These are phyloP conservation scores for Punctularia strigosozonata DNA, from an alignment of 768 basidiomycete species.

Conservation along the genomic window DNA sequence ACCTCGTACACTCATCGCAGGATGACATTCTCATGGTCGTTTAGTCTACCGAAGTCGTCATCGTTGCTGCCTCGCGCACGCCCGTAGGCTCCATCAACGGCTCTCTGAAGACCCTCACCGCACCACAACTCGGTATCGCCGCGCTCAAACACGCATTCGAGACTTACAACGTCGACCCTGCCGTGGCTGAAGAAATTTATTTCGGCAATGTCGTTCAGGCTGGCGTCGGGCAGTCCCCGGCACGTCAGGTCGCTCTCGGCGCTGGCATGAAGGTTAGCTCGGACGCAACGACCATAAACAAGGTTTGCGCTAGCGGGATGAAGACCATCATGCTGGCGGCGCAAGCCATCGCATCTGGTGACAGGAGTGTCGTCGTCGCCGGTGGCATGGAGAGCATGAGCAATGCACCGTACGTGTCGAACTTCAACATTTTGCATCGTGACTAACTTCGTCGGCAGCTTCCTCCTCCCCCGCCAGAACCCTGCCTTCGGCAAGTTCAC, in stretches of 20 bases:
- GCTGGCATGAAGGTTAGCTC: slow-evolving; percentile 78
- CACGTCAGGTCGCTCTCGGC: slow-evolving; percentile 88
- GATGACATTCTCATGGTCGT: too few relatives aligned
- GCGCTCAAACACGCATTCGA: slow-evolving; percentile 88
- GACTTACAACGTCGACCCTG: slow-evolving; percentile 68
- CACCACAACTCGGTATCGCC: slow-evolving; percentile 79
- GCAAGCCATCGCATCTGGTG: slow-evolving; percentile 81
- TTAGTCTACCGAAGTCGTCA: slow-evolving; percentile 80
- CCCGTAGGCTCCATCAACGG: slow-evolving; percentile 93
- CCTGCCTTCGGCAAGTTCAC: slow-evolving; percentile 85
- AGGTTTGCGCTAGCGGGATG: slow-evolving; percentile 97
- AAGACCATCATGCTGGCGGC: slow-evolving; percentile 92
- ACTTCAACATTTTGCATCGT: slow-evolving; percentile 5
- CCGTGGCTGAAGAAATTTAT: slow-evolving; percentile 87
- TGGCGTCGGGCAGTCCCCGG: slow-evolving; percentile 95
- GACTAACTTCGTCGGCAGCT: slow-evolving; percentile 29
- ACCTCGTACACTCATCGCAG: too few relatives aligned
- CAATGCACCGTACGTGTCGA: slow-evolving; percentile 78
- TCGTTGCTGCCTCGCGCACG: slow-evolving; percentile 88
- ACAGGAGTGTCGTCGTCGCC: slow-evolving; percentile 78
- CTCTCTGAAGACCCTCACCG: slow-evolving; percentile 75
- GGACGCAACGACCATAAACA: slow-evolving; percentile 98
- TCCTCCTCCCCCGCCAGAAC: slow-evolving; percentile 72
- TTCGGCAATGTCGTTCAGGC: slow-evolving; percentile 98
- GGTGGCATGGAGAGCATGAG: slow-evolving; percentile 99